A percentile compares a stretch with the other conserved stretches of the same genome.
These are phyloP conservation scores for Nematodospora valgi DNA, from an alignment of 805 yeast genomes.

Conservation along the genomic window DNA sequence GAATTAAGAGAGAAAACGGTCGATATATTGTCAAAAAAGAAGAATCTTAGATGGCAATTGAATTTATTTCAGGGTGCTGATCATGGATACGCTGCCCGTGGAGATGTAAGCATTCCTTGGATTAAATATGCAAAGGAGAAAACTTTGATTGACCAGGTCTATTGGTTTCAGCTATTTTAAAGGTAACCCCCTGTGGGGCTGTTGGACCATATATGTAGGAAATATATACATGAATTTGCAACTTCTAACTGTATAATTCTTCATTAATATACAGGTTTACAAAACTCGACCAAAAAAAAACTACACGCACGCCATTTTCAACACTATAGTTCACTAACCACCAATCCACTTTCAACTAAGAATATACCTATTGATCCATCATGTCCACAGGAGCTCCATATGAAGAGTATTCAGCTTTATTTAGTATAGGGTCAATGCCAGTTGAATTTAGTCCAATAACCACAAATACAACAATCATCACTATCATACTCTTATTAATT, in stretches of 20 bases:
- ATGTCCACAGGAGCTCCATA: slow-evolving; percentile 24
- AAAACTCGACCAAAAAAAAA: slow-evolving; percentile 2
- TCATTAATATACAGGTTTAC: too few relatives aligned
- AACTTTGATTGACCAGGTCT: slow-evolving; percentile 46
- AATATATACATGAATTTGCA: too few relatives aligned
- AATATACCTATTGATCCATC: too few relatives aligned
- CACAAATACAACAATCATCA: slow-evolving; percentile 15
- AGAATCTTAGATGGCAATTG: slow-evolving; percentile 52
- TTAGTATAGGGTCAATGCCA: slow-evolving; percentile 18
- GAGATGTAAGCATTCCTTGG: slow-evolving; percentile 54
- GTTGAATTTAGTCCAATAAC: slow-evolving; percentile 19
- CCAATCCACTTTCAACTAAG: too few relatives aligned
- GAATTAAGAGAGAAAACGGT: slow-evolving; percentile 65
- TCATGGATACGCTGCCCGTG: slow-evolving; percentile 82
- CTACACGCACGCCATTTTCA: background rate
- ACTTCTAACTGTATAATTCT: too few relatives aligned
- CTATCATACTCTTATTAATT: slow-evolving; percentile 21
- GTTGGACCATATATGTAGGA: background rate
- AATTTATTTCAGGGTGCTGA: slow-evolving; percentile 57
- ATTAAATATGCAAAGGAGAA: slow-evolving; percentile 66
- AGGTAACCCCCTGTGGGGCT: too few relatives aligned
- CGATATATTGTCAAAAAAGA: slow-evolving; percentile 43
- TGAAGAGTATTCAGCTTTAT: slow-evolving; percentile 22
- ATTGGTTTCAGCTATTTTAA: slow-evolving; percentile 11
- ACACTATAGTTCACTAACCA: background rate